phyloP scores from a whole-genome alignment of 2,329 filamentous ascomycete species.

The Tolypocladium album region DNA sequence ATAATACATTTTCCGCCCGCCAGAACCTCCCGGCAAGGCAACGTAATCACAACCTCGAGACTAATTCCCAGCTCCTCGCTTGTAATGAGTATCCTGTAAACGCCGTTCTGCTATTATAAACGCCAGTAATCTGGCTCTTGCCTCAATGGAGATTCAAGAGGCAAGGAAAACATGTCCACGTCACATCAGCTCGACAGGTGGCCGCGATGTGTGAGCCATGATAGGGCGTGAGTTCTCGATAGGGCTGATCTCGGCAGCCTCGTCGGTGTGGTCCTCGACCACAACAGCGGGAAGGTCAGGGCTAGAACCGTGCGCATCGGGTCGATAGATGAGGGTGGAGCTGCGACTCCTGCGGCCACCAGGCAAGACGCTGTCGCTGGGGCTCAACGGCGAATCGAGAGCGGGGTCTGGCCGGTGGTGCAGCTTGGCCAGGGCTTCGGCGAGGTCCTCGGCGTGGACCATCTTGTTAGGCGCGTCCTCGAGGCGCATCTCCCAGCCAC shows the following conservation, averaged over 20 bases:
- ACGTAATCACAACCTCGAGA: background rate
- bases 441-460: constrained; percentile 59
- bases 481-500: constrained; percentile 57
- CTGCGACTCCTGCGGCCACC: constrained; percentile 41
- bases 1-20: background rate
- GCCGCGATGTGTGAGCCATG: constrained; percentile 48
- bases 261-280: constrained; percentile 57
- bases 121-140: background rate
- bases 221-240: constrained; percentile 34
- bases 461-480: constrained; percentile 62
- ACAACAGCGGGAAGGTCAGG: constrained; percentile 52
- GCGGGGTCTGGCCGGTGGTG: constrained; percentile 29
- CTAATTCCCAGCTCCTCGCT: background rate
- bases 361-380: constrained; percentile 15
- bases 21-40: background rate
- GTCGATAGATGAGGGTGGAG: constrained; percentile 56
- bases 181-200: constrained; percentile 54
- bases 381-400: constrained; percentile 17
- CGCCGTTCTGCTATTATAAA: background rate
- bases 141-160: background rate
- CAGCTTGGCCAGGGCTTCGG: constrained; percentile 53
- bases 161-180: background rate
- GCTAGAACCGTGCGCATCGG: constrained; percentile 41
- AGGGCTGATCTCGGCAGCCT: constrained; percentile 33
- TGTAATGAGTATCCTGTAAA: background rate